These are phyloP conservation scores for Kwoniella shandongensis DNA, from an alignment of 768 basidiomycete genomes.

Conservation along the genomic window DNA sequence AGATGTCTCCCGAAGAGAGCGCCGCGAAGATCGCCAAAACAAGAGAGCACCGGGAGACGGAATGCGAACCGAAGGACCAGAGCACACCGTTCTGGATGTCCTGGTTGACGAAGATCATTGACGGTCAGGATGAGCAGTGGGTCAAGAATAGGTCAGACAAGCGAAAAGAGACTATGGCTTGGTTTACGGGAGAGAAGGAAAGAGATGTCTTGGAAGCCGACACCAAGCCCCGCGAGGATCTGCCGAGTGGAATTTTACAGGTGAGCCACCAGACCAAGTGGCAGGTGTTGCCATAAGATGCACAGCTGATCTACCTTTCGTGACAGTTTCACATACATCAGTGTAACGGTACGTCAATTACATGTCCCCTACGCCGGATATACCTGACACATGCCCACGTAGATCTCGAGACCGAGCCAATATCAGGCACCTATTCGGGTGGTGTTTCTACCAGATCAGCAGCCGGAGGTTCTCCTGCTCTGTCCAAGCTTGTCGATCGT, in stretches of 20 bases:
- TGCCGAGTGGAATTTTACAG: conserved; percentile 46
- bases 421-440: conserved; percentile 39
- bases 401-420: conserved; percentile 44
- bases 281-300: too few species aligned
- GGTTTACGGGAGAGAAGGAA: conserved; percentile 52
- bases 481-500: conserved; percentile 40
- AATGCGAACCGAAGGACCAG: conserved; percentile 20
- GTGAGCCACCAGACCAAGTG: conserved; percentile 12
- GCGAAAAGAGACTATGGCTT: conserved; percentile 47
- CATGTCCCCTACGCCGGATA: not conserved
- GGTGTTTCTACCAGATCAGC: conserved; percentile 18
- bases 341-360: conserved; percentile 34
- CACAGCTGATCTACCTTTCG: not conserved
- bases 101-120: conserved; percentile 30
- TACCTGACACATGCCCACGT: not conserved
- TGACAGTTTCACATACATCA: conserved; percentile 50
- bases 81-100: conserved; percentile 34
- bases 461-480: conserved; percentile 40
- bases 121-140: conserved; percentile 45
- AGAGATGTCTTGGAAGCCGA: conserved; percentile 48
- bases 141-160: conserved; percentile 41
- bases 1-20: conserved; percentile 38
- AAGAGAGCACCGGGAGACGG: conserved; percentile 10
- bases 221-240: conserved; percentile 36
- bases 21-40: conserved; percentile 14